These are phyloP conservation scores for Nannizziopsis barbatae DNA, from an alignment of 2,329 filamentous ascomycete genomes.

Conservation along the genomic window DNA sequence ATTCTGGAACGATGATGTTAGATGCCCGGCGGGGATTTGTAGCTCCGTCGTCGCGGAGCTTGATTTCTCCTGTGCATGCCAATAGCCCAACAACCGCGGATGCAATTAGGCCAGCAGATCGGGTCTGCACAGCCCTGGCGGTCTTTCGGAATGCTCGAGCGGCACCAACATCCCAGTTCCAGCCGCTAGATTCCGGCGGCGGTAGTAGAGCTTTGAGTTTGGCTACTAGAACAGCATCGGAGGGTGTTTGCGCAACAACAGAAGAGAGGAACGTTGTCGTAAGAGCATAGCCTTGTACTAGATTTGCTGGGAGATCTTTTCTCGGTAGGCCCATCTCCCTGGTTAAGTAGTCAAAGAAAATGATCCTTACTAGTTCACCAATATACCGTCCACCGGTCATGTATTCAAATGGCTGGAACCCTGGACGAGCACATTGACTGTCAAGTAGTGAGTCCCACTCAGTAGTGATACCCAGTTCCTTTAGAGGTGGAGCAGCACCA, in stretches of 20 bases:
- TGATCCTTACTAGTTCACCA: constrained; percentile 62
- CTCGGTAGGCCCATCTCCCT: constrained; percentile 31
- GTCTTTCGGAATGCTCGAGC: constrained; percentile 54
- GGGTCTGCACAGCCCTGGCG: constrained; percentile 56
- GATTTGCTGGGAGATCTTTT: constrained; percentile 41
- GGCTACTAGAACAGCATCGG: constrained; percentile 40
- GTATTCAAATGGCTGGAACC: constrained; percentile 74
- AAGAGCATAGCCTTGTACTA: constrained; percentile 51
- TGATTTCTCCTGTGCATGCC: constrained; percentile 56
- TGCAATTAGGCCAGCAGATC: constrained; percentile 63
- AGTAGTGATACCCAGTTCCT: constrained; percentile 50
- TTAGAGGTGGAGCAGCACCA: constrained; percentile 57
- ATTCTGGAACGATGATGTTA: constrained; percentile 14
- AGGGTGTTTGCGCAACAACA: constrained; percentile 46
- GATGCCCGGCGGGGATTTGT: constrained; percentile 24
- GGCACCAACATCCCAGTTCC: constrained; percentile 52
- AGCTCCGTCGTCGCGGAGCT: constrained; percentile 32
- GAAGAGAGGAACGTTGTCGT: constrained; percentile 64
- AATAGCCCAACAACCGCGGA: constrained; percentile 61
- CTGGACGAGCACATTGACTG: constrained; percentile 54
- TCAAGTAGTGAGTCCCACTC: constrained; percentile 61
- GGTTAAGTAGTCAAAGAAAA: constrained; percentile 55
- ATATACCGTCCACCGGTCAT: constrained; percentile 72
- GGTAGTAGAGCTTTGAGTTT: constrained; percentile 45
- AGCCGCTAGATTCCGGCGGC: constrained; percentile 37